Conservation (phyloP, 352 stramenopile species). For the Globisporangium spiculum region DNA sequence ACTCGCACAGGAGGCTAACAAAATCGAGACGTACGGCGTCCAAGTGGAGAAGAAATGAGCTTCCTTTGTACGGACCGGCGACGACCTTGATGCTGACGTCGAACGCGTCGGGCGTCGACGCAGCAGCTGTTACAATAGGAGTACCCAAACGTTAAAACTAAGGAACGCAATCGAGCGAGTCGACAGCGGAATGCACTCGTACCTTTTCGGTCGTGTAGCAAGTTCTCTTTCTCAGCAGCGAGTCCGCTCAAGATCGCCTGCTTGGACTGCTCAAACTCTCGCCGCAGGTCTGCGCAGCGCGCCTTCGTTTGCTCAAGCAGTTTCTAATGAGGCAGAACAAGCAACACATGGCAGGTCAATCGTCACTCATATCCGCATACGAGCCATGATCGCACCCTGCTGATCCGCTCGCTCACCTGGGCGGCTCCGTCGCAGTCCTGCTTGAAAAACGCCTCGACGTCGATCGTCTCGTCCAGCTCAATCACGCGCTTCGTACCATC, state of each 20-base stretch:
- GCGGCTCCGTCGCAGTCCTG: slow-evolving; percentile 20
- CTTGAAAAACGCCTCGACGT: slow-evolving; percentile 22
- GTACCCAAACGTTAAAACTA: background rate
- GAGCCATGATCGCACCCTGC: background rate
- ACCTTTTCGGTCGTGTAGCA: slow-evolving; percentile 25
- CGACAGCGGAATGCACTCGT: background rate
- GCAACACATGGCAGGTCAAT: background rate
- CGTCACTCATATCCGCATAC: background rate
- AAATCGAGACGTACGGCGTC: slow-evolving; percentile 33
- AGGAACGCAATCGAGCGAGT: background rate
- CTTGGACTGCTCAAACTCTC: slow-evolving; percentile 53
- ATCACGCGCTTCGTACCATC: background rate
- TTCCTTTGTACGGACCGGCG: slow-evolving; percentile 55
- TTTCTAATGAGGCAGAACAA: slow-evolving; percentile 27
- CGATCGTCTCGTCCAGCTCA: slow-evolving; percentile 21
- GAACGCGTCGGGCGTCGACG: slow-evolving; percentile 37
- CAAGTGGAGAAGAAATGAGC: slow-evolving; percentile 57
- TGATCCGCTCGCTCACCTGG: slow-evolving; percentile 9
- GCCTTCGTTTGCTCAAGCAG: slow-evolving; percentile 55
- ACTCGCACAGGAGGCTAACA: background rate
- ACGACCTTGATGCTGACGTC: slow-evolving; percentile 52
- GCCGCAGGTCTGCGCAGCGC: slow-evolving; percentile 41
- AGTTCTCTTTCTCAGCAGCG: slow-evolving; percentile 59
- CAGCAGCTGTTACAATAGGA: slow-evolving; percentile 12
- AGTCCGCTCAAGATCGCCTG: slow-evolving; percentile 50